Conservation (phyloP, 257 asterid species). For the Vinca minor region DNA sequence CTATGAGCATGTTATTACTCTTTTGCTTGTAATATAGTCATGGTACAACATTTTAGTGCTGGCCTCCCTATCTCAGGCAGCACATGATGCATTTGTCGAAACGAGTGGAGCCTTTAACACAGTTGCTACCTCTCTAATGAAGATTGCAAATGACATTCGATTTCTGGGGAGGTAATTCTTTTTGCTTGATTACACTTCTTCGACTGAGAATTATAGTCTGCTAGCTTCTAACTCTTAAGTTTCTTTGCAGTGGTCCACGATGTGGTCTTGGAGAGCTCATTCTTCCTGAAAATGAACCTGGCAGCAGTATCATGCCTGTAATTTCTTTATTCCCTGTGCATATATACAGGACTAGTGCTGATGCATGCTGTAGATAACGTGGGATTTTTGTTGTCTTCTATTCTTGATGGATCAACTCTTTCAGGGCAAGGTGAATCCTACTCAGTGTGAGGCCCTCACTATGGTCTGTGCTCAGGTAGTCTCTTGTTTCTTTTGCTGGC, state of each 20-base stretch:
- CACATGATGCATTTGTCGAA: conserved; percentile 96
- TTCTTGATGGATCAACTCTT: conserved; percentile 11
- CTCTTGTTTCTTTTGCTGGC: not conserved
- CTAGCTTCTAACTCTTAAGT: conserved; percentile 18
- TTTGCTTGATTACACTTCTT: conserved; percentile 14
- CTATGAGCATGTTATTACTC: conserved; percentile 11
- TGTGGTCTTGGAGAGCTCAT: conserved; percentile 97
- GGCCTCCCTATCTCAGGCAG: conserved; percentile 50
- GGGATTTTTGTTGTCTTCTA: conserved; percentile 12
- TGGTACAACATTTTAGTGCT: not conserved
- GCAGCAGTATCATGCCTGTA: conserved; percentile 99
- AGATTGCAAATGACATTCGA: conserved; percentile 91
- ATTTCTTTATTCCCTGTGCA: conserved; percentile 16
- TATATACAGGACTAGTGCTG: conserved; percentile 7
- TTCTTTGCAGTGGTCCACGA: conserved; percentile 81
- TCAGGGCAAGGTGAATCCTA: conserved; percentile 97
- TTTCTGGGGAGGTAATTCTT: conserved; percentile 80
- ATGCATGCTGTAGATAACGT: conserved; percentile 5
- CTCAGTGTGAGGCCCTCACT: conserved; percentile 96
- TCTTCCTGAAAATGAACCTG: conserved; percentile 99
- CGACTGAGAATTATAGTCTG: conserved; percentile 7
- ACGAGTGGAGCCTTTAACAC: conserved; percentile 93
- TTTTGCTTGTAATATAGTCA: conserved; percentile 2
- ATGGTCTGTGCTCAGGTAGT: conserved; percentile 98
- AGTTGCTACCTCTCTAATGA: conserved; percentile 85